Percentiles rank a stretch among this genome's conserved stretches.
Evolutionary conservation across 2,329 filamentous ascomycete genomes (phyloP).

Genomic region (Nigrospora sphaerica): DNA sequence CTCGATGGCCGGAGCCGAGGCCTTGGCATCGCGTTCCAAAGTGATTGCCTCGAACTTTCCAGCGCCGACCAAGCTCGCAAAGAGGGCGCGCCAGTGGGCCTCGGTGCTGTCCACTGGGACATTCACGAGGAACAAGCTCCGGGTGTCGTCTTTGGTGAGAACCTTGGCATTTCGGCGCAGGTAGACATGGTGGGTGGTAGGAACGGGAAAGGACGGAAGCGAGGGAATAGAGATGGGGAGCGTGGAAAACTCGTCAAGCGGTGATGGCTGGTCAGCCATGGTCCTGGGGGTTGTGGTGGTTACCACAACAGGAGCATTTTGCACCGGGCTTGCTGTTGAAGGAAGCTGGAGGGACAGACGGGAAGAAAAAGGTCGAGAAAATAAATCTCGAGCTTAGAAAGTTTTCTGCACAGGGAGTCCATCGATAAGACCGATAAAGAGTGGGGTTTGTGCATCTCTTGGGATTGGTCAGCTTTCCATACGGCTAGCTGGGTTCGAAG

Average conservation of each 20-base stretch:
- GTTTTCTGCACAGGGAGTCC: background rate
- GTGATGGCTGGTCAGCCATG: slow-evolving; percentile 27
- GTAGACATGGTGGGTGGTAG: slow-evolving; percentile 76
- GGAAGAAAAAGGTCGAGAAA: background rate
- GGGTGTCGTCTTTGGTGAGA: slow-evolving; percentile 63
- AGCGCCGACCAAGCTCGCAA: slow-evolving; percentile 65
- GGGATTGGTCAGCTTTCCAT: no score
- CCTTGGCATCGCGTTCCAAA: slow-evolving; percentile 59
- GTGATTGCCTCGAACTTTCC: slow-evolving; percentile 70
- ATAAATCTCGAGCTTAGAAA: background rate
- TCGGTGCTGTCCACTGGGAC: slow-evolving; percentile 79
- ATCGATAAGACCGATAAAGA: no score
- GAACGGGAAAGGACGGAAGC: slow-evolving; percentile 52
- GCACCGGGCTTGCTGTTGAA: background rate
- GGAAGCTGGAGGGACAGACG: background rate
- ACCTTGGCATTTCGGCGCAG: slow-evolving; percentile 74
- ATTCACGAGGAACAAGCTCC: slow-evolving; percentile 88
- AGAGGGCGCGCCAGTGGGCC: slow-evolving; percentile 67
- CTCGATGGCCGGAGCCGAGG: slow-evolving; percentile 28
- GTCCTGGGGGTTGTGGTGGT: slow-evolving; percentile 1
- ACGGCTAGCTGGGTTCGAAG: no score
- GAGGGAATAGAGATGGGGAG: slow-evolving; percentile 62
- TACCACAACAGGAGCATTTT: background rate
- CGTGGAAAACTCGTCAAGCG: slow-evolving; percentile 57
- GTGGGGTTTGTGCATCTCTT: no score